Conservation (phyloP, 1,139 yeast genomes). For the Diutina pseudorugosa region DNA sequence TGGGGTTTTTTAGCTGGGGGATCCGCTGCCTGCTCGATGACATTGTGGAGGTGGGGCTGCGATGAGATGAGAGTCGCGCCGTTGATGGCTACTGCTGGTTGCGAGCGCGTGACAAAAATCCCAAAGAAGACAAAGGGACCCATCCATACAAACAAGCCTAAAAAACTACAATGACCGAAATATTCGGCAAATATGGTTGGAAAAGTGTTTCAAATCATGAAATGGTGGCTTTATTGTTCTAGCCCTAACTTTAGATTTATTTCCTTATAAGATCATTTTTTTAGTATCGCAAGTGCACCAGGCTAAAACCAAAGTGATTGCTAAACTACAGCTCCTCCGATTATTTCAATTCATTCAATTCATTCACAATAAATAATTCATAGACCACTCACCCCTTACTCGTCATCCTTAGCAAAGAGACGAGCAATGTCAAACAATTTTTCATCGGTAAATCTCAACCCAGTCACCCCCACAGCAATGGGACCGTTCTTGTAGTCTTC, state of each 20-base stretch:
- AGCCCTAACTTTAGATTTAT: too few relatives aligned
- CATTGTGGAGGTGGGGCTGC: conserved; percentile 30
- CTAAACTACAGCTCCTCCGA: too few relatives aligned
- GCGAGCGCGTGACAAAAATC: neutral
- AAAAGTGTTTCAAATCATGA: too few relatives aligned
- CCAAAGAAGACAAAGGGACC: too few relatives aligned
- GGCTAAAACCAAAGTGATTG: too few relatives aligned
- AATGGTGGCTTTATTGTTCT: too few relatives aligned
- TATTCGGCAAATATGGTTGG: too few relatives aligned
- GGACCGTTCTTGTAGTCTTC: conserved; percentile 11
- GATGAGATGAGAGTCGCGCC: conserved; percentile 2
- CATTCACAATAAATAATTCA: neutral
- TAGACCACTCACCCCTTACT: neutral
- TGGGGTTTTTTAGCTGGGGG: conserved; percentile 59
- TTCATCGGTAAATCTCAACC: conserved; percentile 13
- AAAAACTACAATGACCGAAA: too few relatives aligned
- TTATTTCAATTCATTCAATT: neutral
- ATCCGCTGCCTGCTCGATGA: conserved; percentile 68
- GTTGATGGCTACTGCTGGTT: neutral
- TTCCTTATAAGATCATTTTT: too few relatives aligned
- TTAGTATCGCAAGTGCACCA: too few relatives aligned
- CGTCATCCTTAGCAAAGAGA: neutral
- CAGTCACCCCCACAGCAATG: conserved; percentile 11
- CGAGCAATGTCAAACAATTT: conserved; percentile 9
- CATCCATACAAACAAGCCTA: too few relatives aligned